These are phyloP conservation scores for Stropharia rugosoannulata DNA, from an alignment of 768 basidiomycete species.

Conservation along the genomic window DNA sequence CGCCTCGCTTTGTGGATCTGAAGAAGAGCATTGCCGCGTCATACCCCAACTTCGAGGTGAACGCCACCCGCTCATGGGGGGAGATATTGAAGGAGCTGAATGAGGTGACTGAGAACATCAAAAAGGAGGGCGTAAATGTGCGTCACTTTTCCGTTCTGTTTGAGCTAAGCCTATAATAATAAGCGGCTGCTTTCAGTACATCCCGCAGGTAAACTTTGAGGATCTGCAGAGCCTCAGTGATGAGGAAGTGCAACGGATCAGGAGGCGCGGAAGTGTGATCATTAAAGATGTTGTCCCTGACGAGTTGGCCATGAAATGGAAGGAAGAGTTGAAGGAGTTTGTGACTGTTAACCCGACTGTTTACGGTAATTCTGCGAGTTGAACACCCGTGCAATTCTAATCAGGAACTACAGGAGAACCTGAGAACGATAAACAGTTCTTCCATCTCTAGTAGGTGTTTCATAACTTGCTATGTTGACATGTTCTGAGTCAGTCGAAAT, in stretches of 20 bases:
- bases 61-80: conserved; percentile 53
- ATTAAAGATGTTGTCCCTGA: conserved; percentile 61
- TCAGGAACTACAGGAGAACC: conserved; percentile 42
- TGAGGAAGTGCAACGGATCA: conserved; percentile 49
- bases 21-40: conserved; percentile 55
- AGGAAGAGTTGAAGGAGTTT: conserved; percentile 52
- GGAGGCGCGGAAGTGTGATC: conserved; percentile 56
- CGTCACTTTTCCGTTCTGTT: conserved; percentile 14
- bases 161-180: background rate
- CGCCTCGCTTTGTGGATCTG: conserved; percentile 54
- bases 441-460: conserved; percentile 61
- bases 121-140: conserved; percentile 48
- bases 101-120: conserved; percentile 42
- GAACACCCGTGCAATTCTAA: background rate
- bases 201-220: conserved; percentile 61
- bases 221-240: conserved; percentile 46
- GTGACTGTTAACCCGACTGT: conserved; percentile 54
- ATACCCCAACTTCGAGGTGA: conserved; percentile 51
- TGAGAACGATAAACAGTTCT: conserved; percentile 66
- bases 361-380: conserved; percentile 37
- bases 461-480: background rate
- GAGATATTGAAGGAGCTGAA: conserved; percentile 56
- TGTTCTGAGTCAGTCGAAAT: background rate
- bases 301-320: conserved; percentile 57
- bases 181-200: conserved; percentile 34